Conservation (phyloP, 1,284 basidiomycete genomes). For the Farysia itapuensis region DNA sequence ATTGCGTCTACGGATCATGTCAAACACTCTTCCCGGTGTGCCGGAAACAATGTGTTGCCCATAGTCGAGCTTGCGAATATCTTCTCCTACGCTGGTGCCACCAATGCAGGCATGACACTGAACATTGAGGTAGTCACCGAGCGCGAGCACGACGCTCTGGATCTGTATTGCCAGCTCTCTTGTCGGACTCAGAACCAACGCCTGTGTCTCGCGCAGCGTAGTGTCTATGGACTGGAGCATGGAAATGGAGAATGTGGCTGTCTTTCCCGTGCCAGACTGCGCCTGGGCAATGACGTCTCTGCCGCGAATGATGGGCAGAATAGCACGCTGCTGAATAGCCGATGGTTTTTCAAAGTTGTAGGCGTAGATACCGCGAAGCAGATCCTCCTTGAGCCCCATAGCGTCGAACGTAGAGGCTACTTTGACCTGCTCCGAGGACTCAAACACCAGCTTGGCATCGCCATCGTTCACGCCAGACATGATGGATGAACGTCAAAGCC, state of each 20-base stretch:
- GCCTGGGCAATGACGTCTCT: constrained; percentile 97
- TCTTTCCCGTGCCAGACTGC: constrained; percentile 99
- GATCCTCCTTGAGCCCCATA: constrained; percentile 89
- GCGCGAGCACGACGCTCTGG: constrained; percentile 93
- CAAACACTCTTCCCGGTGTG: constrained; percentile 96
- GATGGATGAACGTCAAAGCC: background rate
- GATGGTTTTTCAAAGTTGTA: constrained; percentile 68
- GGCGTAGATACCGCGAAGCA: constrained; percentile 94
- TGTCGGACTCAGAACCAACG: constrained; percentile 83
- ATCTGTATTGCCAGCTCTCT: constrained; percentile 73
- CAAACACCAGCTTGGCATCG: constrained; percentile 79
- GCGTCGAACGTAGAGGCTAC: constrained; percentile 69
- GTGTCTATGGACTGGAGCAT: constrained; percentile 84
- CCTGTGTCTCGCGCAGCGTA: constrained; percentile 91
- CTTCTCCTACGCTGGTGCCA: constrained; percentile 94
- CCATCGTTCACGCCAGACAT: constrained; percentile 49
- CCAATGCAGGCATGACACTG: constrained; percentile 99
- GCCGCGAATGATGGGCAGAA: constrained; percentile 64
- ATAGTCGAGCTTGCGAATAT: constrained; percentile 96
- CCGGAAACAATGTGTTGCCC: constrained; percentile 97
- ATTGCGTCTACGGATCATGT: constrained; percentile 96
- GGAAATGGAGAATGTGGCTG: constrained; percentile 74
- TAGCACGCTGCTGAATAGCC: constrained; percentile 52
- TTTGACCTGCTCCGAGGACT: constrained; percentile 92
- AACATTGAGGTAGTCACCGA: constrained; percentile 99